Conservation (phyloP, 2,329 filamentous ascomycete genomes). For the Ampelomyces quisqualis region DNA sequence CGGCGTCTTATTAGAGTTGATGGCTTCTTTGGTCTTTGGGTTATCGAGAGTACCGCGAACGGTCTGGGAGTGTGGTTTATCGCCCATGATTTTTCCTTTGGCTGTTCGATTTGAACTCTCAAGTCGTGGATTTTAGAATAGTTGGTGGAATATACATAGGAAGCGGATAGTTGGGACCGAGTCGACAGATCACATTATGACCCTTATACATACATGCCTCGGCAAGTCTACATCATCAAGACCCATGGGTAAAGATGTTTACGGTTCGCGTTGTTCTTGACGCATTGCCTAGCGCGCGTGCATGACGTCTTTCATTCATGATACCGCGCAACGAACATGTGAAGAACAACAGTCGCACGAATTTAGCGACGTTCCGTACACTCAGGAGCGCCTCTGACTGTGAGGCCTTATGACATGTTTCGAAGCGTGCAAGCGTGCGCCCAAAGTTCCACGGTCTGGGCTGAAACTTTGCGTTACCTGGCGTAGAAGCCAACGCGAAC, state of each 20-base stretch:
- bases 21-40: conserved; percentile 28
- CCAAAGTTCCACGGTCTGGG: too few species aligned
- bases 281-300: conserved; percentile 14
- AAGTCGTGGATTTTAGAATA: too few species aligned
- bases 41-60: conserved; percentile 37
- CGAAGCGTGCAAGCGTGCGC: too few species aligned
- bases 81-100: conserved; percentile 3
- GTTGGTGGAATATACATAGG: not conserved
- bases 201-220: conserved; percentile 7
- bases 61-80: conserved; percentile 30
- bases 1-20: conserved; percentile 13
- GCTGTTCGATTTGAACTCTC: not conserved
- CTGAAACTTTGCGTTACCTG: too few species aligned
- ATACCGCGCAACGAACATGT: conserved; percentile 4
- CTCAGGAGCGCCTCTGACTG: too few species aligned
- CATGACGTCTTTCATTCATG: conserved; percentile 29
- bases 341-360: too few species aligned
- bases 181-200: too few species aligned
- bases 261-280: conserved; percentile 12
- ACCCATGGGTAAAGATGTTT: conserved; percentile 7
- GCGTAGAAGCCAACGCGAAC: too few species aligned
- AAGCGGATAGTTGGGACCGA: too few species aligned
- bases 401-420: too few species aligned
- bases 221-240: conserved; percentile 12
- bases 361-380: too few species aligned